Percentiles rank a stretch among this genome's conserved stretches.
phyloP scores from a whole-genome alignment of 2,329 filamentous ascomycete species.

The Exophiala xenobiotica region DNA sequence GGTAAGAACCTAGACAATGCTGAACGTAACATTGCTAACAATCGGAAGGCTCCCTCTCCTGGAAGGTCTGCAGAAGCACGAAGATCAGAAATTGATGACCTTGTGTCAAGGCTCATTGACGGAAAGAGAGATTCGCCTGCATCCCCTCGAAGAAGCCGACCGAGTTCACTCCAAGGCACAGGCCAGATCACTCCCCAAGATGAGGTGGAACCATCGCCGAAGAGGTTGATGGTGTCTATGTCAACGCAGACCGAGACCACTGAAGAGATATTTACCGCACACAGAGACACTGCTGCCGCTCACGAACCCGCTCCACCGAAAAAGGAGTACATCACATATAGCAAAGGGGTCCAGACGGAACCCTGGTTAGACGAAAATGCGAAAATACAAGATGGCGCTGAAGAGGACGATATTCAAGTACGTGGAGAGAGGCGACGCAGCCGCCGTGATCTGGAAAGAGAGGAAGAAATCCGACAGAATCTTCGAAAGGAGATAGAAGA shows the following conservation, averaged over 20 bases:
- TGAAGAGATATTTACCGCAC: slow-evolving; percentile 70
- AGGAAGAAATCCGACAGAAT: slow-evolving; percentile 84
- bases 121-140: slow-evolving; percentile 49
- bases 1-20: slow-evolving; percentile 51
- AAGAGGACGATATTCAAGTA: slow-evolving; percentile 61
- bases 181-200: slow-evolving; percentile 76
- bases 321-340: slow-evolving; percentile 87
- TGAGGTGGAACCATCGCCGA: slow-evolving; percentile 39
- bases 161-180: slow-evolving; percentile 81
- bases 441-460: slow-evolving; percentile 74
- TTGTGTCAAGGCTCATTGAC: slow-evolving; percentile 82
- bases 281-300: slow-evolving; percentile 72
- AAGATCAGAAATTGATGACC: slow-evolving; percentile 54
- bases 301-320: slow-evolving; percentile 52
- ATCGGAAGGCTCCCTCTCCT: slow-evolving; percentile 23
- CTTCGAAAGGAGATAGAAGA: slow-evolving; percentile 89
- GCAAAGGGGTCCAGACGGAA: slow-evolving; percentile 88
- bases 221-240: slow-evolving; percentile 45
- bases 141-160: slow-evolving; percentile 61
- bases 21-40: slow-evolving; percentile 16
- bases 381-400: slow-evolving; percentile 56
- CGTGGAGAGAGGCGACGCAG: slow-evolving; percentile 70
- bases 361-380: slow-evolving; percentile 49
- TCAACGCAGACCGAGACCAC: slow-evolving; percentile 71
- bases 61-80: slow-evolving; percentile 27